Evolutionary conservation across 805 yeast genomes (phyloP).

Genomic region (Candida golubevii): DNA sequence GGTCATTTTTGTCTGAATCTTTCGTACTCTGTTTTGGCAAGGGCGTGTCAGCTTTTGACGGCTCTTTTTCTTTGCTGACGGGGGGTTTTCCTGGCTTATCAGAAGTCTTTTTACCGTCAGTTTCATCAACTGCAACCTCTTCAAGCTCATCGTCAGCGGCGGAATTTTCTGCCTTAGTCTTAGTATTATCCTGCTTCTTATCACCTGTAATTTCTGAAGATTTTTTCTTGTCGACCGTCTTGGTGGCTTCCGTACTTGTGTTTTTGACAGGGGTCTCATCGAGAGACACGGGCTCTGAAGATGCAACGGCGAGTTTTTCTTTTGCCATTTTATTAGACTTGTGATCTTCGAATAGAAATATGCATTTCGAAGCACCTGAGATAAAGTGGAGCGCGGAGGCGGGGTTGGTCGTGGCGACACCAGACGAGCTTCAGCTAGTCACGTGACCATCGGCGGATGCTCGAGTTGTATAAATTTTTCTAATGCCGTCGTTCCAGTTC

Average conservation of each 20-base stretch:
- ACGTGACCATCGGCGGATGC: too few relatives aligned
- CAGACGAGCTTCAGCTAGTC: too few relatives aligned
- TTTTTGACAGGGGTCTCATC: slow-evolving; percentile 14
- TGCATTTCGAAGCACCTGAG: too few relatives aligned
- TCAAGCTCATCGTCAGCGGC: slow-evolving; percentile 6
- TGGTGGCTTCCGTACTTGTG: background rate
- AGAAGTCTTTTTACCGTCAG: background rate
- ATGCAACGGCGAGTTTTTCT: slow-evolving; percentile 28
- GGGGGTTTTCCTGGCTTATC: too few relatives aligned
- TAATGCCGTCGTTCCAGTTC: too few relatives aligned
- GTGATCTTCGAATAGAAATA: too few relatives aligned
- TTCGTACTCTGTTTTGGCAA: background rate
- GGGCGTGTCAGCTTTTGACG: background rate
- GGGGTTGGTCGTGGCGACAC: background rate
- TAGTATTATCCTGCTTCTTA: background rate
- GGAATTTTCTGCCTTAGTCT: background rate
- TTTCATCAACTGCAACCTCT: slow-evolving; percentile 1
- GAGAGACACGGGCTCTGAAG: slow-evolving; percentile 32
- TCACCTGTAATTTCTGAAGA: background rate
- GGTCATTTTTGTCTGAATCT: background rate
- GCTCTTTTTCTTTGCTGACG: background rate
- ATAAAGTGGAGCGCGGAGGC: slow-evolving; percentile 2
- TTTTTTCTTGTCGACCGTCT: background rate
- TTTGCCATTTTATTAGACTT: slow-evolving; percentile 3
- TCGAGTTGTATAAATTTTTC: too few relatives aligned